These are phyloP conservation scores for Amylocarpus encephaloides DNA, from an alignment of 2,329 filamentous ascomycete genomes.

Conservation along the genomic window DNA sequence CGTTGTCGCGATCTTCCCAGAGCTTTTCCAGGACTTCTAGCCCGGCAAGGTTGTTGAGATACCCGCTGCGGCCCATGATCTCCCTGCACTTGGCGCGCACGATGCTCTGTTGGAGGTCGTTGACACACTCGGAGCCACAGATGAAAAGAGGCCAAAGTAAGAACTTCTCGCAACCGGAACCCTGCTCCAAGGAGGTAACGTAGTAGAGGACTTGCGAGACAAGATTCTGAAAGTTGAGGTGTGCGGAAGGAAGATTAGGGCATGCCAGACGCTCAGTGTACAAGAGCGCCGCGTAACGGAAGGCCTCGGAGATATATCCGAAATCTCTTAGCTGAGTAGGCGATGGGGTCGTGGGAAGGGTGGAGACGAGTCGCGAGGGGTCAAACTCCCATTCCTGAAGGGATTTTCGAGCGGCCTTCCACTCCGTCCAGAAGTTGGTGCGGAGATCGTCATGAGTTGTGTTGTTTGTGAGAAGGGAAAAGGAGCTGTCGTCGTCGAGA, in stretches of 20 bases:
- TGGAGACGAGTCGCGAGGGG: slow-evolving; percentile 42
- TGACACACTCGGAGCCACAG: slow-evolving; percentile 80
- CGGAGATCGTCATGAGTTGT: slow-evolving; percentile 52
- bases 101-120: slow-evolving; percentile 69
- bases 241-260: slow-evolving; percentile 63
- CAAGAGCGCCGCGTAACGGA: slow-evolving; percentile 80
- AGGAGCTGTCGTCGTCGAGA: slow-evolving; percentile 48
- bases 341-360: slow-evolving; percentile 44
- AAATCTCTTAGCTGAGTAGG: slow-evolving; percentile 65
- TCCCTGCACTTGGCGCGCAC: slow-evolving; percentile 76
- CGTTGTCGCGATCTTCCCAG: slow-evolving; percentile 47
- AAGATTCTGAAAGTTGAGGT: slow-evolving; percentile 75
- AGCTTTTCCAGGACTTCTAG: slow-evolving; percentile 80
- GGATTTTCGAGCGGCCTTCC: slow-evolving; percentile 70
- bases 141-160: slow-evolving; percentile 91
- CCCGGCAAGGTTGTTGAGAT: slow-evolving; percentile 86
- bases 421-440: slow-evolving; percentile 74
- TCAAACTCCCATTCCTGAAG: slow-evolving; percentile 80
- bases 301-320: slow-evolving; percentile 78
- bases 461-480: slow-evolving; percentile 30
- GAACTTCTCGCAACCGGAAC: slow-evolving; percentile 73
- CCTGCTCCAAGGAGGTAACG: slow-evolving; percentile 69
- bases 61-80: slow-evolving; percentile 82
- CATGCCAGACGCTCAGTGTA: slow-evolving; percentile 85
- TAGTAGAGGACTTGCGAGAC: slow-evolving; percentile 80